Evolutionary conservation across 352 stramenopile species (phyloP).

Genomic region (Pelagophyceae sp.): DNA sequence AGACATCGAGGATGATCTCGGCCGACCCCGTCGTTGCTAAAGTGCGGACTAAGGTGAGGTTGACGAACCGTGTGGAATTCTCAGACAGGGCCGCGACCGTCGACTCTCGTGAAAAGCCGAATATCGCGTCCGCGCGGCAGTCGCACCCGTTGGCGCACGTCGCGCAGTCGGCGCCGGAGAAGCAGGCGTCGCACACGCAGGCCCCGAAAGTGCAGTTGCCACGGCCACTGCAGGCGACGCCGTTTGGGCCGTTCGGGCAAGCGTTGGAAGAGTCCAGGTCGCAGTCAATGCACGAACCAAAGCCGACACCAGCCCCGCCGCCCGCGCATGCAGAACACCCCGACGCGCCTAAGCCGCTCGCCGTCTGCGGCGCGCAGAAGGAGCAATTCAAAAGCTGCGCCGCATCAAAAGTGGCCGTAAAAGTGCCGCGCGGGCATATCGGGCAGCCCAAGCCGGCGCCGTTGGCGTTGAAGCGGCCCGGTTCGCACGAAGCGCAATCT

Average conservation of each 20-base stretch:
- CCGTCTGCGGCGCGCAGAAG: neutral
- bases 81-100: too few species aligned
- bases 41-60: neutral
- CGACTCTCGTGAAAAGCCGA: too few species aligned
- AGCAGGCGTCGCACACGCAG: neutral
- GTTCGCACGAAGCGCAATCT: neutral
- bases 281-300: neutral
- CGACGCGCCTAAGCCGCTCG: neutral
- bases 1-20: neutral
- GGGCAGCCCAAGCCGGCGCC: neutral
- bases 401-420: neutral
- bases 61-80: too few species aligned
- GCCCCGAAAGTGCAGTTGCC: neutral
- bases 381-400: neutral
- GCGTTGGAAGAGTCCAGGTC: neutral
- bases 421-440: neutral
- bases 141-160: neutral
- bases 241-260: neutral
- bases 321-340: neutral
- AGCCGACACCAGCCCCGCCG: neutral
- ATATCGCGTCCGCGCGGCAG: too few species aligned
- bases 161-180: neutral
- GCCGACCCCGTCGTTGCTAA: too few species aligned
- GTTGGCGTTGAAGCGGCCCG: neutral
- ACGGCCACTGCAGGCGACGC: neutral